Percentiles rank a stretch among this genome's conserved stretches.
Conservation (phyloP, 768 basidiomycete genomes). For the Leccinum broughii region DNA sequence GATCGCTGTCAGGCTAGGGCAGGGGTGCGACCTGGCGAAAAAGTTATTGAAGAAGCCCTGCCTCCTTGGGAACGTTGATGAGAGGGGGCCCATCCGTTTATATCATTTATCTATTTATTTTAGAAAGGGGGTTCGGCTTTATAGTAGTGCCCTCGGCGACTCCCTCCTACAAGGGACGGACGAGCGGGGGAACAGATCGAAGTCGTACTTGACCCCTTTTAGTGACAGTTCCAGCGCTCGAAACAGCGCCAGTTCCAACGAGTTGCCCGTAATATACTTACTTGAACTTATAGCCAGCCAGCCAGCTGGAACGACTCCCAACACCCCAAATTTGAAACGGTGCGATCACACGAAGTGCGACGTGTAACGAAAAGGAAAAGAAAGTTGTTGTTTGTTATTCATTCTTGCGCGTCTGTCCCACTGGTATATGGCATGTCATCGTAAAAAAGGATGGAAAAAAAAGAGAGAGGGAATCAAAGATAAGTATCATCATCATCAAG, state of each 20-base stretch:
- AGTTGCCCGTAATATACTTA: too few species aligned
- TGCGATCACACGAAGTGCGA: too few species aligned
- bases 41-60: background rate
- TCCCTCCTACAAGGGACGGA: background rate
- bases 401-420: background rate
- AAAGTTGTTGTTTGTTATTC: background rate
- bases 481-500: constrained; percentile 1
- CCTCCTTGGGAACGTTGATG: constrained; percentile 1
- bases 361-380: background rate
- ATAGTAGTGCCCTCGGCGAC: background rate
- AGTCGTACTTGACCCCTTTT: background rate
- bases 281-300: too few species aligned
- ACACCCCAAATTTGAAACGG: background rate
- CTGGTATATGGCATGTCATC: constrained; percentile 8
- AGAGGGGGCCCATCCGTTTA: background rate
- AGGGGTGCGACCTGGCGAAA: background rate
- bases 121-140: background rate
- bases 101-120: background rate
- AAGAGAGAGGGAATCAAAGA: background rate
- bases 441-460: background rate
- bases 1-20: background rate
- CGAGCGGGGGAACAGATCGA: background rate
- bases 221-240: too few species aligned
- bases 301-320: background rate
- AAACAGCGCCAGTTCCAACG: too few species aligned